These are phyloP conservation scores for Fusarium multiceps DNA, from an alignment of 2,329 filamentous ascomycete species.

Conservation along the genomic window DNA sequence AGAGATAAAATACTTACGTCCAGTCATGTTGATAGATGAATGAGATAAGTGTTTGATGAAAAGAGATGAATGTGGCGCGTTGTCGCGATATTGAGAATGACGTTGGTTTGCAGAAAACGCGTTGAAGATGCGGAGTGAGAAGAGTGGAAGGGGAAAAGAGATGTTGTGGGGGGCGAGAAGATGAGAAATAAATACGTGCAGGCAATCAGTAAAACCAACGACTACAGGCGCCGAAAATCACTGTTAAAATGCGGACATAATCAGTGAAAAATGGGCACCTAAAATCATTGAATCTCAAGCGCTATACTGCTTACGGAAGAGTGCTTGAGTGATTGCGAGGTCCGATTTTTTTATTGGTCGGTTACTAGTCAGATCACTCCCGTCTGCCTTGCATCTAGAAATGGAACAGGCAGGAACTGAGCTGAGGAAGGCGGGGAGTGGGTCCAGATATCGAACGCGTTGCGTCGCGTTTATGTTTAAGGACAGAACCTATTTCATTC, in stretches of 20 bases:
- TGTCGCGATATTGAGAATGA: constrained; percentile 44
- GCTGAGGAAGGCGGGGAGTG: constrained; percentile 8
- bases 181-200: constrained; percentile 53
- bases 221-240: constrained; percentile 30
- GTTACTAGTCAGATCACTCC: constrained; percentile 28
- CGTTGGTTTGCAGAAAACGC: constrained; percentile 41
- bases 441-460: background rate
- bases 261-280: constrained; percentile 43
- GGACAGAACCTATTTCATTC: background rate
- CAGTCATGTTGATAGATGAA: constrained; percentile 71
- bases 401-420: constrained; percentile 3
- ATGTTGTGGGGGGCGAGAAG: constrained; percentile 46
- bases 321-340: constrained; percentile 14
- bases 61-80: constrained; percentile 46
- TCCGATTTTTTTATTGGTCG: constrained; percentile 41
- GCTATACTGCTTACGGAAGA: constrained; percentile 32
- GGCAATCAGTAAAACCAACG: constrained; percentile 51
- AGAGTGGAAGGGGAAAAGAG: constrained; percentile 36
- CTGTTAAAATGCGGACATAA: constrained; percentile 36
- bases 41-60: constrained; percentile 43
- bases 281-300: constrained; percentile 10
- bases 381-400: constrained; percentile 5
- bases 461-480: background rate
- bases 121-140: constrained; percentile 40
- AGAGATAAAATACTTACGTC: constrained; percentile 67